Base-by-base conservation (phyloP, 1,139 yeast species). In the Yamadazyma atlantica region DNA sequence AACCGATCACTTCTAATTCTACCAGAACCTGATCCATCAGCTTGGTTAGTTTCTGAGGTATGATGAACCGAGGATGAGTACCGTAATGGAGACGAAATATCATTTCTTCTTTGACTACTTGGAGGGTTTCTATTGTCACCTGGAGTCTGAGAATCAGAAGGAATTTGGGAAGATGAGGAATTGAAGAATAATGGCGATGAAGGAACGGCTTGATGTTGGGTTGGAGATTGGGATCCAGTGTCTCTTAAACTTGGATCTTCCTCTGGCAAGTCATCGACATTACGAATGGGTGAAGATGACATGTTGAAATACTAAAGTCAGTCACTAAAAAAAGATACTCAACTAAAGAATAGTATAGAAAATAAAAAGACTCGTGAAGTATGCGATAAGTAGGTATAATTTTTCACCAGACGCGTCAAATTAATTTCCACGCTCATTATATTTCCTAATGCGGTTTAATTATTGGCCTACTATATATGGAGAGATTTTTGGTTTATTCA, bases 181-280 rank as follows among this genome's bases (percentile, higher is more conserved):
- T 78, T 77, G 54, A 81, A 74, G 53, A 82, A 80, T 42, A 82
- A 69, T 23, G 88, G 88, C 17, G 88, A 82, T 10, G 86, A 79
- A 7, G 83, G 82, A 26, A 71, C 79, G n/a, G 61, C 69, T 13
- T 33, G 42, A 26, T 27, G 26, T 36, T 47, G 51, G 9, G 57
- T 39, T 45, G 67, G 73, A 10, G 67, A 52, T 50, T 66, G 75
- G 2, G 71, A 57, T 39, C 62, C 63, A 3, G 70, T 53, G 7
- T 57, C 60, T 33, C 50, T 50, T 35, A 45, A 39, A 31, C 52
- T 54, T 29, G 53, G 47, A 19, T 29, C 32, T 23, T 57, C 62
- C 39, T 51, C 53, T 19, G 56, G 60, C 32, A 43, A 43, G 21
- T 50, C 47, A 33, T 53, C 65, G 54, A 49, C 55, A 55, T 39